These are phyloP conservation scores for Aureobasidium zeae DNA, from an alignment of 2,329 filamentous ascomycete genomes.

Conservation along the genomic window DNA sequence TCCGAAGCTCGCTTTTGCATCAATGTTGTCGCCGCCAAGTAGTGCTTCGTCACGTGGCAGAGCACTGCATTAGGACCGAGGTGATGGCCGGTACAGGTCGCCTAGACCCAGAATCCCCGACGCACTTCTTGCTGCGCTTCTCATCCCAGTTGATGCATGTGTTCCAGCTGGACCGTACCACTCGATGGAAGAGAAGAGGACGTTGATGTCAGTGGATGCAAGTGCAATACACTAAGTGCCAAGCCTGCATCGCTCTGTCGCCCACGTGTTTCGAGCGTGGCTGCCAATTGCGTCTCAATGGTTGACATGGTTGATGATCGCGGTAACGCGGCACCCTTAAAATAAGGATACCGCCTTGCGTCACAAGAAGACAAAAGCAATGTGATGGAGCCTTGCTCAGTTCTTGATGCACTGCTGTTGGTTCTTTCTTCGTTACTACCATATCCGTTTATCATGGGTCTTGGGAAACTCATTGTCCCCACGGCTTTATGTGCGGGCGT, in stretches of 20 bases:
- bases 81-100: too few relatives aligned
- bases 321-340: background rate
- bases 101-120: too few relatives aligned
- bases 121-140: too few relatives aligned
- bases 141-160: too few relatives aligned
- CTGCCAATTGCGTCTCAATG: conserved; percentile 5
- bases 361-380: background rate
- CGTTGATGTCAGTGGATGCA: too few relatives aligned
- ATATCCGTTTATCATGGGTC: conserved; percentile 6
- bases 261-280: conserved; percentile 3
- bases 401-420: background rate
- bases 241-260: background rate
- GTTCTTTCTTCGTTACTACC: conserved; percentile 1
- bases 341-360: background rate
- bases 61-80: background rate
- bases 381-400: conserved; percentile 1
- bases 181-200: too few relatives aligned
- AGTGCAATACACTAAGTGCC: too few relatives aligned
- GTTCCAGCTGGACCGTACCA: too few relatives aligned
- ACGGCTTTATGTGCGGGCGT: background rate
- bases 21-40: too few relatives aligned
- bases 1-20: too few relatives aligned
- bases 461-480: background rate
- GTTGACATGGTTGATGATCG: background rate
- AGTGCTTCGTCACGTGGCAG: background rate